Evolutionary conservation across 768 basidiomycete species (phyloP).

Genomic region (Mycena vulgaris): DNA sequence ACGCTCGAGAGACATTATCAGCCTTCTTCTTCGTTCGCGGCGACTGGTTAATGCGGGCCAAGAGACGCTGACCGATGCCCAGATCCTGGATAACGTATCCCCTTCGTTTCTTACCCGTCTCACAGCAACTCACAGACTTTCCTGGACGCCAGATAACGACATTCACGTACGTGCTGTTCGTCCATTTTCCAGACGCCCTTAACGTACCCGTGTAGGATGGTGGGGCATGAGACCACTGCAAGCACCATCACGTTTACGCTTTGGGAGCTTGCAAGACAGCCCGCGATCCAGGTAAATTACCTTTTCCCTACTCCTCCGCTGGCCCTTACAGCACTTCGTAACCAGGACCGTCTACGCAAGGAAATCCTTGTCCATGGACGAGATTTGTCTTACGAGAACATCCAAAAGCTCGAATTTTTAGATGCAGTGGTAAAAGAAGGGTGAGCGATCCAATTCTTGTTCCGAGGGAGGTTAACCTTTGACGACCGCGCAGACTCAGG

Average conservation of each 20-base stretch:
- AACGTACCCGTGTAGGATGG: slow-evolving; percentile 48
- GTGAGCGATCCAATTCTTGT: slow-evolving; percentile 34
- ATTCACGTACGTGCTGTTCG: slow-evolving; percentile 29
- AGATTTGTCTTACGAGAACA: slow-evolving; percentile 53
- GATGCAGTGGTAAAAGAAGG: slow-evolving; percentile 61
- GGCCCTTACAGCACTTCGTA: not conserved
- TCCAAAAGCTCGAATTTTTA: slow-evolving; percentile 55
- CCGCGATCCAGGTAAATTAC: slow-evolving; percentile 47
- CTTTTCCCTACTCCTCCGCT: not conserved
- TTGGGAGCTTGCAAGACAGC: slow-evolving; percentile 56
- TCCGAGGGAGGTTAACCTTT: not conserved
- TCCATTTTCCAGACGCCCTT: too few relatives aligned
- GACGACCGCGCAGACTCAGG: slow-evolving; percentile 49
- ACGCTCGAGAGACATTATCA: slow-evolving; percentile 45
- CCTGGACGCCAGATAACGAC: slow-evolving; percentile 38
- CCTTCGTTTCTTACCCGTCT: not conserved
- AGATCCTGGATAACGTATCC: slow-evolving; percentile 47
- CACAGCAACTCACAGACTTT: not conserved
- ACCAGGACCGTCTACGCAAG: slow-evolving; percentile 53
- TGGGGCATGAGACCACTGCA: slow-evolving; percentile 61
- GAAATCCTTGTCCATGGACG: slow-evolving; percentile 52
- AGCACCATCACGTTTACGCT: slow-evolving; percentile 55
- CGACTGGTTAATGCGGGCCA: not conserved
- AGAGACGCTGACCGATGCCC: slow-evolving; percentile 34
- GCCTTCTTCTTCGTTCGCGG: slow-evolving; percentile 40